Base-by-base conservation (phyloP, 768 basidiomycete species). In the Harrya chromipes region DNA sequence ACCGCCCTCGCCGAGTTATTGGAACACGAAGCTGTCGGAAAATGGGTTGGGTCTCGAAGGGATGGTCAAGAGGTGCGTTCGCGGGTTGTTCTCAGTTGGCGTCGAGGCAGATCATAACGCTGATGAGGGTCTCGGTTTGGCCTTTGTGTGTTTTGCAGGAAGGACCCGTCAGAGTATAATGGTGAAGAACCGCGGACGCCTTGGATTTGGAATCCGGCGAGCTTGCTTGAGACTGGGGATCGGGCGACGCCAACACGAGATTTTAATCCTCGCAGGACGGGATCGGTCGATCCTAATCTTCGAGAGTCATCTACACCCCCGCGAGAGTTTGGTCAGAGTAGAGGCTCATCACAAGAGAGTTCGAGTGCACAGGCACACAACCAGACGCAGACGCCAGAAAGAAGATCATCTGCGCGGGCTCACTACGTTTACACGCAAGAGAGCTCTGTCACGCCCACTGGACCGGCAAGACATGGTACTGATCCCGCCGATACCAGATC, bases 181-280 rank as follows among this genome's bases (percentile, higher is more conserved):
- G 69, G 71, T 17, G 69, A 69, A 16, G 69, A 67, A 14, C 68
- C 72, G 6, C 72, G 76, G 13, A 87, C 87, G 0, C 87, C 87
- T 8, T 89, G 86, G 86, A 75, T 87, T 48, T 89, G 87, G 87
- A 82, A 76, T 65, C 79, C 84, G 21, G 61, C 74, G 31, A 68
- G 70, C 49, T 68, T 83, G 19, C 61, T 65, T 7, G 60, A 70
- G 34, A 55, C 6, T 24, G 55, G 43, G 7, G 58, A 64, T 51
- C 63, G 65, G 16, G 63, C 65, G 19, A 65, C 65, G 0, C 66
- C 66, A 0, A 57, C 67, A 16, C 56, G 57, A 20, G 65, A 68
- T 50, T 65, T 63, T 33, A 55, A 60, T 19, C 39, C 46, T 11
- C 67, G 61, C 16, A 55, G 60, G 21, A 46, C 49, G 20, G 50